Evolutionary conservation across 257 asterid genomes (phyloP), one percentile per base, ranked within the genome.

Genomic region (Solanum phureja): DNA sequence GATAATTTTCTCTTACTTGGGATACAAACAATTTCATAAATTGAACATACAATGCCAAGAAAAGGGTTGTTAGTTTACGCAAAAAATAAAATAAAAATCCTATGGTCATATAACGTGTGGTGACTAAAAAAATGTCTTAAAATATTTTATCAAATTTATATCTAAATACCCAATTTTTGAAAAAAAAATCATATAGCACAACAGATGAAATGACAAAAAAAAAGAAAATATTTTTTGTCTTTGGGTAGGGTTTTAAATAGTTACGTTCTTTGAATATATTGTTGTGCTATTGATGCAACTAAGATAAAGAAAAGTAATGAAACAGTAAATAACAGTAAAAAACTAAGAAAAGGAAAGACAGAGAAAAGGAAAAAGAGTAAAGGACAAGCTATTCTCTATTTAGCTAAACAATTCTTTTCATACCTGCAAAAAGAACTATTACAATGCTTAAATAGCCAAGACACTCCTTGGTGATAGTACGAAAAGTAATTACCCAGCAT

Each of bases 31-130:
- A 40, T 40, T 40, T 38, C 5, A 73, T 34, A 73, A 73, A 19
- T 34, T 40, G 83, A n/a, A 76, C 35, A 23, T 4, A n/a, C 37
- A 29, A 27, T 24, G 84, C 62, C 84, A 77, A 77, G 84, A 77
- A 77, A 76, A 76, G 23, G 62, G 62, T 77, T 27, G 84, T 42
- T 42, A 24, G 35, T 42, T n/a, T 12, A 42, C n/a, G 35, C 35
- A 40, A 27, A 42, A 40, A 19, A 12, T 7, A 7, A 3, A 46
- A 40, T n/a, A 12, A 76, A 2, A 52, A 8, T 24, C n/a, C 3
- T 13, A 13, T 42, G 23, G 7, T 73, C 46, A 19, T 18, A 35
- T 40, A 42, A 77, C 4, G 62, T 42, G 37, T 42, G 84, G 62
- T 24, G 11, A 42, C 21, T 7, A 77, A 12, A 73, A 4, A 34